These are phyloP conservation scores for Artemisia tridentata DNA, from an alignment of 129 eudicot genomes.

Conservation along the genomic window DNA sequence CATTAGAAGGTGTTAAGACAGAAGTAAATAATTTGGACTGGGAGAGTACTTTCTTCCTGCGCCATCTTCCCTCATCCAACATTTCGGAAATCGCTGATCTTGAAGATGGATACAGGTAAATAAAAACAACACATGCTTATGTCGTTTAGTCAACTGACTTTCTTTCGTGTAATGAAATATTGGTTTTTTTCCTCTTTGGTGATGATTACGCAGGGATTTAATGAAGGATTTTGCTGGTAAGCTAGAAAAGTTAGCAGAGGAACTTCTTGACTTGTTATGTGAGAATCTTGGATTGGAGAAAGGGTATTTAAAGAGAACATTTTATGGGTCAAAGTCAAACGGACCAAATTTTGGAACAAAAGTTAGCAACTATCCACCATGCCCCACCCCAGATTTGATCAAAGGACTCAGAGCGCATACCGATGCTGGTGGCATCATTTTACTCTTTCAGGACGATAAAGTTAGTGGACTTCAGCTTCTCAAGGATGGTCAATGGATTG, in stretches of 20 bases:
- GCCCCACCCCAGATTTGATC: constrained; percentile 60
- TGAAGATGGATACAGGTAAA: constrained; percentile 44
- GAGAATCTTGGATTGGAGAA: constrained; percentile 65
- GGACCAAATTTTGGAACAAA: constrained; percentile 72
- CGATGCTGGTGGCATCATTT: constrained; percentile 68
- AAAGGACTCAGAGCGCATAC: constrained; percentile 74
- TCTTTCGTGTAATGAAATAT: not conserved
- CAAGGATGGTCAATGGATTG: constrained; percentile 59
- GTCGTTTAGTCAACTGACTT: not conserved
- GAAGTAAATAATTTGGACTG: constrained; percentile 49
- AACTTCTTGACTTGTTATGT: constrained; percentile 56
- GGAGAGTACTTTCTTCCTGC: constrained; percentile 60
- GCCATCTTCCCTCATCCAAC: constrained; percentile 52
- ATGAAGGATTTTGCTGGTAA: constrained; percentile 53
- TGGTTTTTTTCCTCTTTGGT: not conserved
- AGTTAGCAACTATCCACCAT: constrained; percentile 72
- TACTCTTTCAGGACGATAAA: constrained; percentile 65
- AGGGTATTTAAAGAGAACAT: constrained; percentile 56
- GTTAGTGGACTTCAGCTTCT: constrained; percentile 70
- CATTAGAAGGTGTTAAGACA: constrained; percentile 39
- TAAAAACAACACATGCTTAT: not conserved
- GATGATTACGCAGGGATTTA: constrained; percentile 39
- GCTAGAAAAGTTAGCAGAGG: constrained; percentile 52
- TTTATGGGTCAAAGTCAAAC: constrained; percentile 46
- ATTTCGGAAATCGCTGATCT: constrained; percentile 53